Conservation (phyloP, 306 rosid species). For the Pyrus communis region DNA sequence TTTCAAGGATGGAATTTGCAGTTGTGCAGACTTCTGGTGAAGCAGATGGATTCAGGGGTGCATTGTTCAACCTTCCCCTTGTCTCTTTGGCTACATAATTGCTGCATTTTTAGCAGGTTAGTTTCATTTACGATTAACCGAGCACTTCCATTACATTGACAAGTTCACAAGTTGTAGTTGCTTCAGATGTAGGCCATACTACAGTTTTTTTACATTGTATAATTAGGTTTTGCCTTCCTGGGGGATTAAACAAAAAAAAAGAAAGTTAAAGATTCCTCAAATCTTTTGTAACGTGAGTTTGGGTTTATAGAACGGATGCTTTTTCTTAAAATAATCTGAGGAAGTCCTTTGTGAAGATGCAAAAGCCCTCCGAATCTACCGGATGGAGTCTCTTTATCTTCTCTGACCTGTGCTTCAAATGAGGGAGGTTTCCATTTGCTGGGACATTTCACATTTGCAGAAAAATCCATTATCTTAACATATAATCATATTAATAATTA, state of each 20-base stretch:
- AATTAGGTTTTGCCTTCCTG: background rate
- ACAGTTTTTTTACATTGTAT: too few species aligned
- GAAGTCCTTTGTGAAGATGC: background rate
- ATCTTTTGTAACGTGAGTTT: background rate
- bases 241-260: background rate
- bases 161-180: background rate
- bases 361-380: background rate
- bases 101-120: background rate
- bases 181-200: background rate
- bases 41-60: constrained; percentile 1
- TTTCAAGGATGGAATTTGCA: constrained; percentile 50
- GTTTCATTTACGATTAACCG: background rate
- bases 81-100: background rate
- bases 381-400: constrained; percentile 1
- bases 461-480: background rate
- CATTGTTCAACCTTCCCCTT: background rate
- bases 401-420: constrained; percentile 6
- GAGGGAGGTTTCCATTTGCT: constrained; percentile 3
- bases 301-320: background rate
- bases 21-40: constrained; percentile 57
- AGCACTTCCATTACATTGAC: background rate
- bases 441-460: background rate
- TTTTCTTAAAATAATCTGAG: background rate
- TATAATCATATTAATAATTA: background rate
- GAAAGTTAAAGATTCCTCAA: background rate